phyloP scores from a whole-genome alignment of 768 basidiomycete species.

The Scleroderma bovista region DNA sequence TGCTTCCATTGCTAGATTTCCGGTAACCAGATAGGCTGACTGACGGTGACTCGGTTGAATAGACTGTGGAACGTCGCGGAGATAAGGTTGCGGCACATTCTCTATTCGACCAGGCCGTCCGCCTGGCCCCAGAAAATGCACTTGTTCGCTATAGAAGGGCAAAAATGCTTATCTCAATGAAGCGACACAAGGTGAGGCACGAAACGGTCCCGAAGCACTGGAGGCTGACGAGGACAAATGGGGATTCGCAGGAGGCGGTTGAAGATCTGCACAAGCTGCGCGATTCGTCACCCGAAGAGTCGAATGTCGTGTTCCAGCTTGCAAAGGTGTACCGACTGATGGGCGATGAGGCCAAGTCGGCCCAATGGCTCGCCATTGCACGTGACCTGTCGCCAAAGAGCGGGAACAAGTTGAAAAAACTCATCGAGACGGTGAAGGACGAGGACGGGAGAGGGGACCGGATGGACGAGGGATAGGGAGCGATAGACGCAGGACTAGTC shows the following conservation, averaged over 20 bases:
- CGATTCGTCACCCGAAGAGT: conserved; percentile 86
- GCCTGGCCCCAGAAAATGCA: conserved; percentile 79
- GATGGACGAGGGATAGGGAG: conserved; percentile 70
- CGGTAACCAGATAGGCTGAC: neutral
- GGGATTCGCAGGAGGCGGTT: conserved; percentile 60
- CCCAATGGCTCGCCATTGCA: conserved; percentile 82
- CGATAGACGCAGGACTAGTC: neutral
- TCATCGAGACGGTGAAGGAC: conserved; percentile 66
- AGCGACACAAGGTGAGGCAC: conserved; percentile 70
- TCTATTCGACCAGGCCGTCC: conserved; percentile 78
- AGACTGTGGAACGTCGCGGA: conserved; percentile 88
- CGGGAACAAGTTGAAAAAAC: conserved; percentile 73
- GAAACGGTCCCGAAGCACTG: conserved; percentile 20
- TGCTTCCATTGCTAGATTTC: conserved; percentile 7
- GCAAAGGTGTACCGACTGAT: conserved; percentile 85
- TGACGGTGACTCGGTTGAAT: conserved; percentile 14
- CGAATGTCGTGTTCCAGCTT: conserved; percentile 94
- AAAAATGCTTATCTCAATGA: conserved; percentile 81
- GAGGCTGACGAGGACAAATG: conserved; percentile 7
- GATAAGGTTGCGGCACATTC: conserved; percentile 70
- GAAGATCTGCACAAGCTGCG: conserved; percentile 76
- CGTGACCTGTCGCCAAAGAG: conserved; percentile 94
- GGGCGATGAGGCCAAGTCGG: conserved; percentile 74
- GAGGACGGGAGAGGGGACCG: conserved; percentile 49
- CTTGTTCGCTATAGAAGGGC: conserved; percentile 93